Evolutionary conservation across 1,139 yeast species (phyloP).

Genomic region (Protomyces macrosporus): DNA sequence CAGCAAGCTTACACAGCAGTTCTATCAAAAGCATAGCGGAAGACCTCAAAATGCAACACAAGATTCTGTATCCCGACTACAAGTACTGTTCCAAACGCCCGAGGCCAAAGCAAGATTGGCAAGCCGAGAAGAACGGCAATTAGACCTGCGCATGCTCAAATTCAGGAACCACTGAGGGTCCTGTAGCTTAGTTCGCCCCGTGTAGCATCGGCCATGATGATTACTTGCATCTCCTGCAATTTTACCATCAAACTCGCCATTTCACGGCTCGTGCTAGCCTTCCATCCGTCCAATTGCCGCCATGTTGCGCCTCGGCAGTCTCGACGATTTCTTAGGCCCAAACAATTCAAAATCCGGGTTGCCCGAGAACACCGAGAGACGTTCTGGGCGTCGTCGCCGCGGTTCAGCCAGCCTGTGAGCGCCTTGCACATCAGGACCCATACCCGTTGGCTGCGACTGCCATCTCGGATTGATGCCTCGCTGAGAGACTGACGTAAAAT

Average conservation of each 20-base stretch:
- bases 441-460: neutral
- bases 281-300: neutral
- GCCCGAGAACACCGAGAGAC: constrained; percentile 7
- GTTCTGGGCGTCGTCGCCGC: constrained; percentile 5
- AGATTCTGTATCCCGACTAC: constrained; percentile 25
- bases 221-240: too few species aligned
- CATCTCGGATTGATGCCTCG: constrained; percentile 18
- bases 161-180: neutral
- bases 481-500: constrained; percentile 24
- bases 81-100: constrained; percentile 17
- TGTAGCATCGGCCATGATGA: too few species aligned
- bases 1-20: neutral
- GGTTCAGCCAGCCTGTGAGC: neutral
- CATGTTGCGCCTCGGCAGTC: constrained; percentile 5
- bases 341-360: constrained; percentile 24
- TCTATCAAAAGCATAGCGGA: constrained; percentile 21
- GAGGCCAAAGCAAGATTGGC: neutral
- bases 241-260: too few species aligned
- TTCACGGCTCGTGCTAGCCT: too few species aligned
- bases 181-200: too few species aligned
- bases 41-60: constrained; percentile 19
- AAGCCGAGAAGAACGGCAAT: neutral
- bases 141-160: neutral
- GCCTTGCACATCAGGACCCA: neutral
- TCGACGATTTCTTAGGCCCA: neutral